Conservation (phyloP, 73 alveolate species). For the Symbiodinium natans region DNA sequence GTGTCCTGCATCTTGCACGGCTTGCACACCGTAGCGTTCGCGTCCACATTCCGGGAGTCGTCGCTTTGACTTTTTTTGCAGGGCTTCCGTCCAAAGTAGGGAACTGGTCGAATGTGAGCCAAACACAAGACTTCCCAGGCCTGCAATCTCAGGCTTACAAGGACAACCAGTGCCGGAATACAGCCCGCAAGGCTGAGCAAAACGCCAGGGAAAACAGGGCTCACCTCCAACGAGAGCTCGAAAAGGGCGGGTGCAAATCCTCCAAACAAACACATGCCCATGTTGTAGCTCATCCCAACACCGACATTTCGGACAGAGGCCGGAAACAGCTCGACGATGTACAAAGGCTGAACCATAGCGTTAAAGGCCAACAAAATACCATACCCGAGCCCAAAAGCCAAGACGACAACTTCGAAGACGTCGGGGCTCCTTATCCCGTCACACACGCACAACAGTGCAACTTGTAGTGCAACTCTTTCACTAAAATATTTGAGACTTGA, state of each 20-base stretch:
- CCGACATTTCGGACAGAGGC: conserved; percentile 72
- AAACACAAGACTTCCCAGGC: neutral
- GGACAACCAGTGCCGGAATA: neutral
- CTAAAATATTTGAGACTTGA: too few species aligned
- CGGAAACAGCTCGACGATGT: conserved; percentile 32
- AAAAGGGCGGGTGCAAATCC: conserved; percentile 57
- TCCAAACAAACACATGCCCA: conserved; percentile 51
- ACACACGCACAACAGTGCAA: too few species aligned
- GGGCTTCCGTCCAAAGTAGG: neutral
- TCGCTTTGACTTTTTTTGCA: neutral
- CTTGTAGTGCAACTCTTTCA: too few species aligned
- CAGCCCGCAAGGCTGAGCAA: neutral
- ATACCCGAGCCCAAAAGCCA: conserved; percentile 18
- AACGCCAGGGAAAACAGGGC: neutral
- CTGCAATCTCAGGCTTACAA: neutral
- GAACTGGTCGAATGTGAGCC: neutral
- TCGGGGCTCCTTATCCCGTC: neutral
- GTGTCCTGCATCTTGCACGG: neutral
- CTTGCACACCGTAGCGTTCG: too few species aligned
- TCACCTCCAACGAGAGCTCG: neutral
- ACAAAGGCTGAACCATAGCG: conserved; percentile 22
- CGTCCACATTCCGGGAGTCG: neutral
- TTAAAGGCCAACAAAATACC: conserved; percentile 13
- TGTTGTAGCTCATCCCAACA: conserved; percentile 76
- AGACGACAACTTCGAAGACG: neutral